Evolutionary conservation across 2,329 filamentous ascomycete species (phyloP).

Genomic region (Pyrenophora graminea): DNA sequence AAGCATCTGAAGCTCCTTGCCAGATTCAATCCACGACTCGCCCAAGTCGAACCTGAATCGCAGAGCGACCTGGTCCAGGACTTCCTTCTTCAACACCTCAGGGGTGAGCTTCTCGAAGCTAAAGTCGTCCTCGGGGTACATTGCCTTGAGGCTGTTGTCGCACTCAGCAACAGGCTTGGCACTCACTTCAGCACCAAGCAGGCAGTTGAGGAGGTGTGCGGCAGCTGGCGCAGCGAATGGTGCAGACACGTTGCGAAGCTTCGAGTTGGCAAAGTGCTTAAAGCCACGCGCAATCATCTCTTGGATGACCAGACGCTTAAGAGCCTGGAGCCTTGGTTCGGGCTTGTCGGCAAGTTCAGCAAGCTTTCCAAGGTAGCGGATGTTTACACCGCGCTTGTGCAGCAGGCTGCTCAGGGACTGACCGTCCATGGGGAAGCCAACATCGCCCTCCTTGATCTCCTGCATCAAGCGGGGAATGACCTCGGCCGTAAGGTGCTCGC

Average conservation of each 20-base stretch:
- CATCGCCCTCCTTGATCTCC: constrained; percentile 87
- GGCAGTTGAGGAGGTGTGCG: constrained; percentile 89
- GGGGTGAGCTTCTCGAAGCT: constrained; percentile 80
- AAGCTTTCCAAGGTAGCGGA: constrained; percentile 90
- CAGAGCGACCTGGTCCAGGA: constrained; percentile 71
- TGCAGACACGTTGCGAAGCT: constrained; percentile 78
- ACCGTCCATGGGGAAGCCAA: constrained; percentile 99
- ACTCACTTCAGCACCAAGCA: constrained; percentile 79
- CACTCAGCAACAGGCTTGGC: constrained; percentile 76
- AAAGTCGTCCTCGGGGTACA: constrained; percentile 83
- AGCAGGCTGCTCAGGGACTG: constrained; percentile 83
- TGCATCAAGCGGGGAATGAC: constrained; percentile 83
- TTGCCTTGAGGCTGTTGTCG: constrained; percentile 70
- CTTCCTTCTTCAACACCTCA: constrained; percentile 67
- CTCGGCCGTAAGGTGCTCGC: constrained; percentile 73
- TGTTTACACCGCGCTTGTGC: constrained; percentile 96
- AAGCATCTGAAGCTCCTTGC: constrained; percentile 80
- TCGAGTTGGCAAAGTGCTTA: constrained; percentile 84
- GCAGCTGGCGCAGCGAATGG: constrained; percentile 79
- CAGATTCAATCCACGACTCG: constrained; percentile 66
- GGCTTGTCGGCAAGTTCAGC: constrained; percentile 65
- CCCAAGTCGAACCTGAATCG: constrained; percentile 79
- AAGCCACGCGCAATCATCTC: constrained; percentile 96
- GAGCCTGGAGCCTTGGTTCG: constrained; percentile 72
- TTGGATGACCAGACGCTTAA: constrained; percentile 77